Percentiles rank a stretch among this genome's conserved stretches.
Evolutionary conservation across 192 early-diverging fungal genomes (phyloP).

Genomic region (Linnemannia schmuckeri): DNA sequence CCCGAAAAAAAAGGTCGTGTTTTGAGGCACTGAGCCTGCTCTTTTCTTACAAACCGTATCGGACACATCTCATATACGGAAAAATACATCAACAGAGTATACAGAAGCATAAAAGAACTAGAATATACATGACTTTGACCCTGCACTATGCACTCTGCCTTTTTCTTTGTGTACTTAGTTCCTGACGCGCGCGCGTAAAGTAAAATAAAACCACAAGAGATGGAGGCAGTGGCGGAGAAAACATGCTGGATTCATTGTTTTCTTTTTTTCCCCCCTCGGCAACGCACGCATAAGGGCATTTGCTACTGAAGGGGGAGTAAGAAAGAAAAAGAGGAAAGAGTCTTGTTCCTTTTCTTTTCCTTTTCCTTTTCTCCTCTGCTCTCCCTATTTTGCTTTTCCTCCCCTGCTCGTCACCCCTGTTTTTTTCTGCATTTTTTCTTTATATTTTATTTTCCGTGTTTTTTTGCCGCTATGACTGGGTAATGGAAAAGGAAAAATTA

Average conservation of each 20-base stretch:
- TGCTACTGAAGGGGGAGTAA: background rate
- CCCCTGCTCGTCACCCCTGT: background rate
- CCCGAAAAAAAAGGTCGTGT: background rate
- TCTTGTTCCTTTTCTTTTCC: background rate
- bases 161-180: no score
- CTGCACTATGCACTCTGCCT: no score
- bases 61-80: background rate
- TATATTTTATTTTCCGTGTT: background rate
- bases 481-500: background rate
- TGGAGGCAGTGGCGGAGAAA: no score
- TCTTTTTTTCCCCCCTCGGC: background rate
- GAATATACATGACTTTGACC: no score
- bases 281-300: background rate
- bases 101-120: no score
- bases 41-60: background rate
- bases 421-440: conserved; percentile 1
- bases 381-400: background rate
- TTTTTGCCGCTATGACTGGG: background rate
- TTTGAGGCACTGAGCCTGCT: no score
- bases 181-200: no score
- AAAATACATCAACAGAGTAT: background rate
- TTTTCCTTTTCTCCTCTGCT: background rate
- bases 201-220: no score
- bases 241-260: no score
- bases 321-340: background rate